Conservation (phyloP, 1,139 yeast genomes). For the Pichia inconspicua region DNA sequence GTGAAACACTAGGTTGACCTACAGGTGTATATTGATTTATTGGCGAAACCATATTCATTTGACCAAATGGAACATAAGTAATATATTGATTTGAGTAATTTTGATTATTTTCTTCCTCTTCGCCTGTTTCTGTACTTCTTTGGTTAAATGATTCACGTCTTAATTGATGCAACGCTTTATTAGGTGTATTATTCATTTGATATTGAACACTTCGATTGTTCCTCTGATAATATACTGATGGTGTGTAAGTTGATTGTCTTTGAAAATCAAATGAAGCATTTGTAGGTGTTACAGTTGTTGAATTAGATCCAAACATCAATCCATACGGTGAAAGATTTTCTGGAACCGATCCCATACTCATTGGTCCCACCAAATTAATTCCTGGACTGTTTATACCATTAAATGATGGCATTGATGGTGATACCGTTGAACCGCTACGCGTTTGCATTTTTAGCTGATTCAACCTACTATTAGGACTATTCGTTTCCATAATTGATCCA, state of each 20-base stretch:
- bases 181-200: not conserved
- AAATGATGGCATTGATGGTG: not conserved
- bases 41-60: not conserved
- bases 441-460: not conserved
- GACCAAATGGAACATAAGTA: not conserved
- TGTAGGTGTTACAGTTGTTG: conserved; percentile 5
- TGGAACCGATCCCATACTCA: not conserved
- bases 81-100: not conserved
- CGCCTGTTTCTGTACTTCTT: not conserved
- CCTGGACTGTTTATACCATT: not conserved
- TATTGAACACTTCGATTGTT: not conserved
- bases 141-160: not conserved
- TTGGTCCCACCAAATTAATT: not conserved
- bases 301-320: not conserved
- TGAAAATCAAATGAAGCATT: conserved; percentile 5
- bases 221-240: conserved; percentile 10
- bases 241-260: conserved; percentile 1
- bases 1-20: not conserved
- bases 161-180: not conserved
- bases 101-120: not conserved
- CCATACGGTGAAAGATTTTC: not conserved
- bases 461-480: conserved; percentile 2
- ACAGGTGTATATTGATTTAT: not conserved
- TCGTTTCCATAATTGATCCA: conserved; percentile 4
- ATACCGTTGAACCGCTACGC: not conserved